Evolutionary conservation across 495 filamentous ascomycete genomes (phyloP).

Genomic region (Aspergillus haitiensis): DNA sequence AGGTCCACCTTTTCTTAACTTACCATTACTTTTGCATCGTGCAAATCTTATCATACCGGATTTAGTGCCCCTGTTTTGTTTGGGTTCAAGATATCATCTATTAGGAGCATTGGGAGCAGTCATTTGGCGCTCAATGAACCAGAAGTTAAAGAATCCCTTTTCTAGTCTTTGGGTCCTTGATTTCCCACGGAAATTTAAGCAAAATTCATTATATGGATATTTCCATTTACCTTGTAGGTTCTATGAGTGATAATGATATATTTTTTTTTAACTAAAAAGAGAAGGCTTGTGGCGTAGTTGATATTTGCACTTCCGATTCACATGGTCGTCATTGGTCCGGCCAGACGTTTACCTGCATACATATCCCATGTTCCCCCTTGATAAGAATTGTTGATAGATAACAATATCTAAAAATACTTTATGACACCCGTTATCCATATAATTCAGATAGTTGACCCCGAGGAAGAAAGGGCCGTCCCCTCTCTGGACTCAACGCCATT

Average conservation of each 20-base stretch:
- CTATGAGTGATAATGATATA: too few relatives aligned
- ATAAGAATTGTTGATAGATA: too few relatives aligned
- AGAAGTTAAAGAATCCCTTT: too few relatives aligned
- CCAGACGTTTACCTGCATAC: too few relatives aligned
- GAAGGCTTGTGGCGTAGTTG: neutral
- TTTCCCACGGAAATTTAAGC: too few relatives aligned
- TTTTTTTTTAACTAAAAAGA: neutral
- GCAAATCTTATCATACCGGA: neutral
- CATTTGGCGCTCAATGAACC: too few relatives aligned
- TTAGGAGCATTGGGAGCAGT: neutral
- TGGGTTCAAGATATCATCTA: neutral
- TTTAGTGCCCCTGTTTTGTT: neutral
- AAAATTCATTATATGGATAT: too few relatives aligned
- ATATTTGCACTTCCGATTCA: neutral
- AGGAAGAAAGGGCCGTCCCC: slow-evolving; percentile 31
- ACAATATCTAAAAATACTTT: neutral
- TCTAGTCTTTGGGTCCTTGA: too few relatives aligned
- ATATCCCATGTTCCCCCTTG: too few relatives aligned
- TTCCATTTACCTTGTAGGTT: too few relatives aligned
- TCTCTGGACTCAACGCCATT: slow-evolving; percentile 34
- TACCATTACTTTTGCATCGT: neutral
- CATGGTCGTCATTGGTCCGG: too few relatives aligned
- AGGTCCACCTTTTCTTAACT: too few relatives aligned
- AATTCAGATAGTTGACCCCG: slow-evolving; percentile 32
- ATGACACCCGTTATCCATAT: slow-evolving; percentile 24